Evolutionary conservation across 139 green algal species (phyloP).

Genomic region (Micractinium conductrix): DNA sequence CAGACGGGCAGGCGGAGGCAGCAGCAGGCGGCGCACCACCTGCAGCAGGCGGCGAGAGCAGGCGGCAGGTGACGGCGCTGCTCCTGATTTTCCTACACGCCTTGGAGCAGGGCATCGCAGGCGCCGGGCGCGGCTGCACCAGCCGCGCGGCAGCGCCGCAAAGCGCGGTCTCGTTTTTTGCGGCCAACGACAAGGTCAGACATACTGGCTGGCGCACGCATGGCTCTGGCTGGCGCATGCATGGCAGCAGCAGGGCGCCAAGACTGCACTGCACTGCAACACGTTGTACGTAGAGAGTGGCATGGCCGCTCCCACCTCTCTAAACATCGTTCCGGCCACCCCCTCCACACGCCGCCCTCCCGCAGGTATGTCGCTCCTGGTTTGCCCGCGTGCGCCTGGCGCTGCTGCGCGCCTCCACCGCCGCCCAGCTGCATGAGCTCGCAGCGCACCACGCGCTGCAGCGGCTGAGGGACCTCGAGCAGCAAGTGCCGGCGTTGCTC

Average conservation of each 20-base stretch:
- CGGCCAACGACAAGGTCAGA: conserved; percentile 33
- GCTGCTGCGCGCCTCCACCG: conserved; percentile 45
- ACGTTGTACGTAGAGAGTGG: too few relatives aligned
- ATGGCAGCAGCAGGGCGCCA: too few relatives aligned
- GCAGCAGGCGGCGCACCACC: background rate
- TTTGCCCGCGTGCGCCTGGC: conserved; percentile 59
- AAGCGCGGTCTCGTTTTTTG: background rate
- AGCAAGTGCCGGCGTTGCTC: conserved; percentile 11
- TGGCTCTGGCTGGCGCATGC: too few relatives aligned
- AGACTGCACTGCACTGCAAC: too few relatives aligned
- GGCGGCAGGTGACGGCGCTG: conserved; percentile 8
- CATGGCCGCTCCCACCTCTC: too few relatives aligned
- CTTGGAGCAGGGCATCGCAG: conserved; percentile 20
- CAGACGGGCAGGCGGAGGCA: background rate
- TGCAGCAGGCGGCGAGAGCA: background rate
- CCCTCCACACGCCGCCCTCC: background rate
- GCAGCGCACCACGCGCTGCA: conserved; percentile 1
- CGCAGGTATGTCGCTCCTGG: conserved; percentile 80
- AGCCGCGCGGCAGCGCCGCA: background rate
- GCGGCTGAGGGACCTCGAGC: conserved; percentile 30
- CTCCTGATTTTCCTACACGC: conserved; percentile 33
- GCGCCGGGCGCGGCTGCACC: conserved; percentile 4
- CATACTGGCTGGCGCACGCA: too few relatives aligned
- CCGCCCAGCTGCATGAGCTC: conserved; percentile 25
- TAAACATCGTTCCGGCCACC: background rate